Evolutionary conservation across 176 grass and related monocot genomes (phyloP), one percentile per base, ranked within the genome.

Genomic region (Chloris gayana): DNA sequence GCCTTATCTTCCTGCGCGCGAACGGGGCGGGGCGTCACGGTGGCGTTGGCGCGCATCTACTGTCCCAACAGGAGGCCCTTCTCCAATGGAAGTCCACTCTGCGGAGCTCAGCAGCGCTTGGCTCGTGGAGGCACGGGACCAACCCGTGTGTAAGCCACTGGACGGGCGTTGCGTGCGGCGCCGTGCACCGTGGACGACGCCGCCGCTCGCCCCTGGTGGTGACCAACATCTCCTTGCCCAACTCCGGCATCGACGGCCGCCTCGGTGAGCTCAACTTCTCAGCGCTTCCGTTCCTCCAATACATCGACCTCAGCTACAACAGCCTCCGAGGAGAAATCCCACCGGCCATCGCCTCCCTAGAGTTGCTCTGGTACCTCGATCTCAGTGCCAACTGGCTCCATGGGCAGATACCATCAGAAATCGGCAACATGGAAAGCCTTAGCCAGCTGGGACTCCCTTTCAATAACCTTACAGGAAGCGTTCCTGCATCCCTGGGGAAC

Each of bases 281-380:
- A 0, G 33, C 73, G 7, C 53, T 75, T 29, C 65, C 80, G 2
- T 74, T 60, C 35, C 14, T 88, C 30, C 7, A 10, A 14, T 4
- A 7, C 15, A 8, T 88, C 0, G 9, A 34, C 21, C 46, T 88
- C 3, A 0, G 7, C 3, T 1, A 9, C 12, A 84, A 88, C 15
- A 32, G 27, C 2, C 69, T 91, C 9, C 35, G 17, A n/a, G 89
- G 89, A 4, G 11, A 3, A 2, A 81, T 87, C 7, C 85, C 89
- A 0, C 0, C n/a, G 0, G 14, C 13, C 1, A 58, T 84, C 1
- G 12, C 62, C 47, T 22, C 34, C 0, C 14, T 80, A 0, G 53
- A 21, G 0, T n/a, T 26, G 34, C 69, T 84, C 1, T 54, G 24
- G 0, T 7, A 67, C 53, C 62, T 72, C 35, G 13, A 14, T 38